Base-by-base conservation (phyloP, 257 asterid genomes). In the Salvia rosmarinus region DNA sequence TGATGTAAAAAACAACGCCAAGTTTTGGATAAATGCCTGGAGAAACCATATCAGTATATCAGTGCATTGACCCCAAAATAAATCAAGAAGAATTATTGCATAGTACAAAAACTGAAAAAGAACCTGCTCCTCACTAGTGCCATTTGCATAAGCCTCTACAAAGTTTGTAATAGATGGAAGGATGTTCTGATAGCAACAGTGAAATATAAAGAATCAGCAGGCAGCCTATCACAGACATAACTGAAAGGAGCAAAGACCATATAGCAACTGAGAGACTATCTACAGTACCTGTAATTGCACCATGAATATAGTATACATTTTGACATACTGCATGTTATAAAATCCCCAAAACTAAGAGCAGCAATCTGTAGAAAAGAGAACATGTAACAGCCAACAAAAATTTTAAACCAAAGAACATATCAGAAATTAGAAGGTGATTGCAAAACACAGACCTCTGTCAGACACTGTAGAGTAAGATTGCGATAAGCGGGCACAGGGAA, bases 1-100 rank as follows among this genome's bases (percentile, higher is more conserved):
- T 51, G 99, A 89, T 63, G 99, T 91, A 81, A 95, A 87, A 78
- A 91, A 95, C 87, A 95, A 68, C 0, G 98, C 99, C 86, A 95
- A 74, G 74, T 95, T 95, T 80, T 95, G 99, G 71, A 95, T 90
- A 70, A 95, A 95, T 35, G 94, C 97, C 99, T 95, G 95, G 39
- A 79, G 40, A 74, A 47, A 37, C 39, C 40, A 64, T 0, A 67
- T 51, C 49, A 34, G 62, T 68, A 43, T 69, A 60, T 74, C 13
- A 77, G 75, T 34, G 4, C 16, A 64, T 19, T 54, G n/a, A 20
- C 25, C 54, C 68, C 34, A 59, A 56, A 10, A 62, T 3, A 52
- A 21, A 19, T 7, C n/a, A 12, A 63, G 12, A 17, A 62, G 20
- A 61, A 43, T 20, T 5, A n/a, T 25, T 44, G 16, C 67, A 7